These are phyloP conservation scores for Sarocladium strictum DNA, from an alignment of 2,329 filamentous ascomycete genomes.

Conservation along the genomic window DNA sequence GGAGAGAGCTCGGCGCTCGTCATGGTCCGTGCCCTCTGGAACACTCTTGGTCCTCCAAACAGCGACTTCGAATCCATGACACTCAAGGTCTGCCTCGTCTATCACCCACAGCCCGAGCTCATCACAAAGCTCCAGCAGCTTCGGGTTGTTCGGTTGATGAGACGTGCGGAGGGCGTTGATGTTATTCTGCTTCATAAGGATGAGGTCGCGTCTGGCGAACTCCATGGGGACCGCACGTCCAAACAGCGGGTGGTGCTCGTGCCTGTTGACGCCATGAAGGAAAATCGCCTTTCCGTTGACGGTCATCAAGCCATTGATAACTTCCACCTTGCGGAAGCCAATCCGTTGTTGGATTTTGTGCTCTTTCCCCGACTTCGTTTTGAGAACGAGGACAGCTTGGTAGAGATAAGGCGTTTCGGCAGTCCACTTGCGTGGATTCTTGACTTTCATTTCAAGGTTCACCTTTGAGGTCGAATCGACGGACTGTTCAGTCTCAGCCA, in stretches of 20 bases:
- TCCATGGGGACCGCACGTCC: conserved; percentile 58
- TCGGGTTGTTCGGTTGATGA: conserved; percentile 60
- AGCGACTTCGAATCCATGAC: conserved; percentile 44
- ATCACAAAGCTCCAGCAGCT: conserved; percentile 54
- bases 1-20: background rate
- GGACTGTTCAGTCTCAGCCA: background rate
- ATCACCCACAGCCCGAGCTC: conserved; percentile 61
- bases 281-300: conserved; percentile 59
- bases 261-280: conserved; percentile 60
- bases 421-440: conserved; percentile 57
- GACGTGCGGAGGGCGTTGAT: conserved; percentile 65
- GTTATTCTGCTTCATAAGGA: conserved; percentile 65
- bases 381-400: background rate
- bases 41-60: conserved; percentile 27
- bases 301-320: conserved; percentile 51
- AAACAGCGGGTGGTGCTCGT: conserved; percentile 61
- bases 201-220: conserved; percentile 53
- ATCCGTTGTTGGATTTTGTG: conserved; percentile 45
- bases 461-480: background rate
- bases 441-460: background rate
- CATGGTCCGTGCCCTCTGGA: background rate
- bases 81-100: conserved; percentile 45
- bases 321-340: conserved; percentile 60
- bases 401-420: conserved; percentile 63
- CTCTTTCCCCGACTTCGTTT: conserved; percentile 17